Evolutionary conservation across 2,329 filamentous ascomycete species (phyloP), one percentile per base, ranked within the genome.

Genomic region (Aspergillus hiratsukae): DNA sequence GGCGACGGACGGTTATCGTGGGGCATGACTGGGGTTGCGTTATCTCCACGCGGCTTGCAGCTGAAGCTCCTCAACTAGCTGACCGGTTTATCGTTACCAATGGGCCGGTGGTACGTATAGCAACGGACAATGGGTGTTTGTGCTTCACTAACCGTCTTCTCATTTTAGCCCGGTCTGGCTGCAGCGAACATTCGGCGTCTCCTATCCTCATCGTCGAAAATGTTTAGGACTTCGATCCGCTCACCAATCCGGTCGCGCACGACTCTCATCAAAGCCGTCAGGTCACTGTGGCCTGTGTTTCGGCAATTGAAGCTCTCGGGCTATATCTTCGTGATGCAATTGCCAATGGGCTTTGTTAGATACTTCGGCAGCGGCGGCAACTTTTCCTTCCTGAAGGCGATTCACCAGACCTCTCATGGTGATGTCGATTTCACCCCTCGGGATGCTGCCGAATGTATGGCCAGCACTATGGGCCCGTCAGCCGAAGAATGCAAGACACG

Each of bases 11-110:
- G 1, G 71, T 81, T 21, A 72, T 83, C 49, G 79, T 82, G 35
- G 77, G 70, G 4, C 81, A 83, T 68, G 81, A 84, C 58, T 83
- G 81, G 81, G 81, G 81, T 17, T 79, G 76, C 54, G 64, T 81
- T 8, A 64, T 85, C 19, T 76, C 75, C 3, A 81, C 78, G 61
- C 75, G 83, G 48, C 76, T 86, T 46, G 83, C 83, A n/a, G 73
- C 80, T n/a, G 83, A 85, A 63, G 83, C 83, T 28, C 75, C 77
- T 21, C 74, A 78, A 52, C 66, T 86, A 49, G 80, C 82, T 8
- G 79, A 85, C 67, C 76, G 81, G 43, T 83, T 81, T 63, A 77
- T 85, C 40, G 66, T 84, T 41, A 76, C 76, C 25, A 83, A 83
- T 62, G 80, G 77, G 2, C 73, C 81, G 10, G 74, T 82, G 62